Base-by-base conservation (phyloP, 257 asterid genomes). In the Gentiana dahurica region DNA sequence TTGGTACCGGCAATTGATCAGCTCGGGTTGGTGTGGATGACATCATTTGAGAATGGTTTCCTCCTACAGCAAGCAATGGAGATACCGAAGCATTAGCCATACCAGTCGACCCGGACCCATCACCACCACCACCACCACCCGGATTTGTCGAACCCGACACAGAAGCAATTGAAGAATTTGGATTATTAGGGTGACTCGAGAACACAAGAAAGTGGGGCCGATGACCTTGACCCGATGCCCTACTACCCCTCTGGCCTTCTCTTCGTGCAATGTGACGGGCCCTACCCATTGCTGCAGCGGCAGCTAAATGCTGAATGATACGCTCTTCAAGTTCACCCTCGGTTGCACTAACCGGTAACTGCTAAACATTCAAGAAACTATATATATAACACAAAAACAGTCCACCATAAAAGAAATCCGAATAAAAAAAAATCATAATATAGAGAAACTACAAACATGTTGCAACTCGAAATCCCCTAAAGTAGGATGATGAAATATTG, bases 231-330 rank as follows among this genome's bases (percentile, higher is more conserved):
- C 86, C 54, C 43, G 94, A 86, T 51, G 97, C 55, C 55, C 97
- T 76, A 58, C 62, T 56, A 58, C 62, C 59, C 77, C 94, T 73
- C 64, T 74, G 90, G 41, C 81, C 87, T 68, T 84, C 97, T 65
- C 95, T 77, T 67, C 95, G 75, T 58, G 90, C 86, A 36, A 86
- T 69, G 62, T 89, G 93, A 48, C 93, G 89, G 55, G 95, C 85
- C 75, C 95, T 78, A 57, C 95, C 95, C 97, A 84, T 86, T 5
- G 95, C 87, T 51, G 97, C 95, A 2, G 97, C 95, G 61, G 95
- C 90, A 34, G 94, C 94, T 67, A 89, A 75, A 78, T 86, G 97
- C 75, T 86, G 97, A 72, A 89, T 80, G 57, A 89, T 89, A 44
- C 86, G 87, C 71, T 84, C 95, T 65, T 89, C 95, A 44, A 89